Base-by-base conservation (phyloP, 192 early-diverging fungal species). In the Kappamyces sp. region DNA sequence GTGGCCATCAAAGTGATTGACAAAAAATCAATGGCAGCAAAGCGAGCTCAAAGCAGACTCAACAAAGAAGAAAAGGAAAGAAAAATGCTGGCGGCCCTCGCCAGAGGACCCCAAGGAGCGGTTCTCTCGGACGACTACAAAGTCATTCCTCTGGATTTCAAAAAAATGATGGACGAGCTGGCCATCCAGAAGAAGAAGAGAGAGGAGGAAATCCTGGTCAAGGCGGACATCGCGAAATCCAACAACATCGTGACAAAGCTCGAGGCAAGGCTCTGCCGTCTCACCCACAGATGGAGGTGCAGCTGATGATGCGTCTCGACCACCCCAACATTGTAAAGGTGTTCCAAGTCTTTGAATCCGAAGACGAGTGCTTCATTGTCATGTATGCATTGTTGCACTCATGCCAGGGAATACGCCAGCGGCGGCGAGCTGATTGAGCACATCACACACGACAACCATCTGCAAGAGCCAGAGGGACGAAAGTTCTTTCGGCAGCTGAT, bases 301-400 rank as follows among this genome's bases (percentile, higher is more conserved):
- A 84, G 55, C 64, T 84, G 46, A 62, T 84, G 54, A 84, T 84
- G 80, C 47, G 77, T 36, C 61, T 84, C 36, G 68, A 78, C 48
- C 81, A 84, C 67, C 81, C 81, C 2, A 80, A 84, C 59, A 64
- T 84, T 22, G 80, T 84, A 37, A 71, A 64, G n/a, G 59, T 84
- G 5, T 84, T 72, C 60, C 76, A 81, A 60, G 81, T 84, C 31
- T 72, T 84, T 66, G 81, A 84, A 45, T 70, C 69, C 34, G 81
- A 81, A 49, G 77, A 84, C 22, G 81, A 84, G 59, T 78, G 79
- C 48, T 83, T 75, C 50, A 72, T 84, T 22, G 75, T 84, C 53
- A 84, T 84, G 81, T 83, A 60, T 60, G 36, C 9, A 6, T 31
- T 12, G 11, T 11, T 45, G 4, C 31, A 40, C 5, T 55, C 8